Conservation (phyloP, 2,329 filamentous ascomycete genomes). For the Monosporascus sp. region DNA sequence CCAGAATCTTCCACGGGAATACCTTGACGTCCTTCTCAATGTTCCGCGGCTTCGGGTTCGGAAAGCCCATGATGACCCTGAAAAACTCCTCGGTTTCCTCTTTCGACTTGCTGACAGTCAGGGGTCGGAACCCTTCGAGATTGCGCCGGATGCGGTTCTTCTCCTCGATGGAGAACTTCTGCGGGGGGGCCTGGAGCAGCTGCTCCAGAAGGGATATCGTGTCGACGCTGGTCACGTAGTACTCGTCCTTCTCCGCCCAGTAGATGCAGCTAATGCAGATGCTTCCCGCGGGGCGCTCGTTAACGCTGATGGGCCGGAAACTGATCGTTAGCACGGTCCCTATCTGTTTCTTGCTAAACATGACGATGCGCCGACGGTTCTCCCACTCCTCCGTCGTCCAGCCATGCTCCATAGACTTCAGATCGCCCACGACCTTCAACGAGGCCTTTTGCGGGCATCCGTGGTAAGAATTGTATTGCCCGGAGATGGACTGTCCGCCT, state of each 20-base stretch:
- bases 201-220: constrained; percentile 94
- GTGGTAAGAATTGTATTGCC: constrained; percentile 67
- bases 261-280: constrained; percentile 97
- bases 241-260: constrained; percentile 89
- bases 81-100: constrained; percentile 94
- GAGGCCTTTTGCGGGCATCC: constrained; percentile 80
- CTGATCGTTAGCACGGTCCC: constrained; percentile 76
- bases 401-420: constrained; percentile 74
- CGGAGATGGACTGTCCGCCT: constrained; percentile 32
- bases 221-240: constrained; percentile 93
- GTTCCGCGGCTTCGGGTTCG: constrained; percentile 89
- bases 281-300: constrained; percentile 75
- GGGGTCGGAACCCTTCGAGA: constrained; percentile 85
- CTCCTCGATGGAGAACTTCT: constrained; percentile 90
- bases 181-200: constrained; percentile 65
- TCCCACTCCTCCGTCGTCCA: constrained; percentile 82
- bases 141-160: constrained; percentile 98
- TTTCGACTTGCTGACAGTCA: constrained; percentile 92
- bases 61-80: constrained; percentile 98
- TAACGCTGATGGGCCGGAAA: constrained; percentile 73
- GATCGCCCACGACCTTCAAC: constrained; percentile 78
- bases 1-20: constrained; percentile 90
- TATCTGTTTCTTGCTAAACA: constrained; percentile 77
- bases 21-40: constrained; percentile 99
- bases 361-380: constrained; percentile 75